Evolutionary conservation across 768 basidiomycete genomes (phyloP), one percentile per base, ranked within the genome.

Genomic region (Lactarius vividus): DNA sequence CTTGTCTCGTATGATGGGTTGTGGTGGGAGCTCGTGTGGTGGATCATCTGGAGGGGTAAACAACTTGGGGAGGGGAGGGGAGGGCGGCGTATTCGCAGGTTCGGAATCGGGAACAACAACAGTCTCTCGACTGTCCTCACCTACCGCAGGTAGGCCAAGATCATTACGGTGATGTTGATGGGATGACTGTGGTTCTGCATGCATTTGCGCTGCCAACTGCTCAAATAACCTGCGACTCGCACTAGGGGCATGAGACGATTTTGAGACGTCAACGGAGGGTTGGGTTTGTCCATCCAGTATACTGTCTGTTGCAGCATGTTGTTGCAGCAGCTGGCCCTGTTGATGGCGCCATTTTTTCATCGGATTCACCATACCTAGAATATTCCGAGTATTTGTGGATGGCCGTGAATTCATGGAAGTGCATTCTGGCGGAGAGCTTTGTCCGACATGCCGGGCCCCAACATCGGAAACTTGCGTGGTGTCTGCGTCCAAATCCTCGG

Each of bases 61-160:
- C 28, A 37, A 44, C 54, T 35, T 39, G 33, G 57, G 57, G 31
- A 13, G 61, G 31, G 49, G 15, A 13, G 40, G 31, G 44, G 49
- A 63, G 40, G 35, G 62, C 59, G 59, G 40, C 57, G 53, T 65
- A n/a, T 66, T 65, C 55, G 73, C 76, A 26, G 76, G 79, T 67
- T 88, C 88, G 2, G 88, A 89, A 71, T 89, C 88, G 2, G 88
- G 86, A 18, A 90, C 78, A 59, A 87, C 62, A 37, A 84, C 85
- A 69, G 81, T 77, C 46, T 71, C 64, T 31, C 44, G 60, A 29
- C 70, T 71, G 20, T 68, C 66, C 18, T 70, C 65, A 11, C 56
- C 63, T 3, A 56, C 44, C n/a, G 35, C 58, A 33, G 55, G 33
- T 35, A 39, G 42, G 29, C 3, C 5, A 11, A 31, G n/a, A 10